Evolutionary conservation across 306 rosid genomes (phyloP).

Genomic region (Purshia tridentata): DNA sequence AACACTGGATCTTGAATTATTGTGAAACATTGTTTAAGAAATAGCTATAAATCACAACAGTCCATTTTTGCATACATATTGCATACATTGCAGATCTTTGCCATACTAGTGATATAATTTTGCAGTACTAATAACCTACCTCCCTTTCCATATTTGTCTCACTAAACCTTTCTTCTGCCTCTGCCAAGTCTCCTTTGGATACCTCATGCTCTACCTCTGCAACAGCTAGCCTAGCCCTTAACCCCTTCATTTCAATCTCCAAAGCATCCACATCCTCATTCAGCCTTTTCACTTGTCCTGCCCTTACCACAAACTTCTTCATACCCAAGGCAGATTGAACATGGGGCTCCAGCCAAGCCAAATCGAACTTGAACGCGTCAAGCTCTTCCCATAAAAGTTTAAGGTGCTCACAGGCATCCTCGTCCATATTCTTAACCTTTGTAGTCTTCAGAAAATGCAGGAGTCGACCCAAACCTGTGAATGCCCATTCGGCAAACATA

Average conservation of each 20-base stretch:
- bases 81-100: background rate
- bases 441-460: slow-evolving; percentile 12
- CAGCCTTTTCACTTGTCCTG: background rate
- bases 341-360: slow-evolving; percentile 11
- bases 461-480: slow-evolving; percentile 13
- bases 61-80: background rate
- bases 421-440: slow-evolving; percentile 5
- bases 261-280: background rate
- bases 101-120: background rate
- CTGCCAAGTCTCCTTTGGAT: background rate
- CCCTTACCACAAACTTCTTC: slow-evolving; percentile 7
- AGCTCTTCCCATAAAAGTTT: slow-evolving; percentile 15
- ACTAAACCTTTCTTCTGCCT: background rate
- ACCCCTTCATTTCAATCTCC: slow-evolving; percentile 11
- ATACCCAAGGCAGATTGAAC: slow-evolving; percentile 7
- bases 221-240: background rate
- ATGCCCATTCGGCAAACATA: slow-evolving; percentile 15
- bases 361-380: slow-evolving; percentile 2
- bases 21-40: no score
- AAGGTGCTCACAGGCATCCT: slow-evolving; percentile 2
- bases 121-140: background rate
- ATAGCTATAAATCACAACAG: no score
- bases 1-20: no score
- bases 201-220: background rate
- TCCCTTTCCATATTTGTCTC: slow-evolving; percentile 4